These are phyloP conservation scores for Pachysandra terminalis DNA, from an alignment of 164 flowering plant species.

Conservation along the genomic window DNA sequence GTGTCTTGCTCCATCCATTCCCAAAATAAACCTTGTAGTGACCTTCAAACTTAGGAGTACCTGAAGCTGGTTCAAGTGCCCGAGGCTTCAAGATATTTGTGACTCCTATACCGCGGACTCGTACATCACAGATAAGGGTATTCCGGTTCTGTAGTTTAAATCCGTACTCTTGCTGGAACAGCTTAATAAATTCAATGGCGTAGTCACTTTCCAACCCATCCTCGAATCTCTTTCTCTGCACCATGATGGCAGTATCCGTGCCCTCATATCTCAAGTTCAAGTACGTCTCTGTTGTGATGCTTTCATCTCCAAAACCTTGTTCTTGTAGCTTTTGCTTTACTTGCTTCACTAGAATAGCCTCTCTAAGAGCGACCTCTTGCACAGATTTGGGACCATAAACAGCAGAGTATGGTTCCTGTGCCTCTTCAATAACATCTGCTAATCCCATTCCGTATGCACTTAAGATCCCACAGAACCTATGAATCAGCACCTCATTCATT, in stretches of 20 bases:
- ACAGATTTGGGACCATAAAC: slow-evolving; percentile 64
- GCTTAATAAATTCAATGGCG: slow-evolving; percentile 65
- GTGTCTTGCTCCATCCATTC: slow-evolving; percentile 71
- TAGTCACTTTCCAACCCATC: slow-evolving; percentile 46
- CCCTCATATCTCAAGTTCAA: slow-evolving; percentile 92
- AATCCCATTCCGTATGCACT: slow-evolving; percentile 99
- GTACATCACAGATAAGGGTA: slow-evolving; percentile 79
- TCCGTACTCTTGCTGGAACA: slow-evolving; percentile 92
- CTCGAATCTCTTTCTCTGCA: slow-evolving; percentile 37
- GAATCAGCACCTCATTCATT: slow-evolving; percentile 89
- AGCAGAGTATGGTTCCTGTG: slow-evolving; percentile 90
- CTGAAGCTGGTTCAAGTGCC: slow-evolving; percentile 33
- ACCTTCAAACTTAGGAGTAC: slow-evolving; percentile 47
- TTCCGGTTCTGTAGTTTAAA: slow-evolving; percentile 79
- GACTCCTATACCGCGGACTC: slow-evolving; percentile 91
- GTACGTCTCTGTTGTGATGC: slow-evolving; percentile 60
- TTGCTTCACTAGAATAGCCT: slow-evolving; percentile 45
- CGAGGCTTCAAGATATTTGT: slow-evolving; percentile 80
- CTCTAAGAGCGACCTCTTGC: slow-evolving; percentile 62
- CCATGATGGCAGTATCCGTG: slow-evolving; percentile 99
- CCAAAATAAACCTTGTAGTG: slow-evolving; percentile 66
- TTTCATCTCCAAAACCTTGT: slow-evolving; percentile 74
- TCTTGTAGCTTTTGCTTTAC: slow-evolving; percentile 61
- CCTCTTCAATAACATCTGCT: slow-evolving; percentile 96
- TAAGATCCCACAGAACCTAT: slow-evolving; percentile 88